Evolutionary conservation across 805 yeast genomes (phyloP).

Genomic region (Schwanniomyces polymorphus): DNA sequence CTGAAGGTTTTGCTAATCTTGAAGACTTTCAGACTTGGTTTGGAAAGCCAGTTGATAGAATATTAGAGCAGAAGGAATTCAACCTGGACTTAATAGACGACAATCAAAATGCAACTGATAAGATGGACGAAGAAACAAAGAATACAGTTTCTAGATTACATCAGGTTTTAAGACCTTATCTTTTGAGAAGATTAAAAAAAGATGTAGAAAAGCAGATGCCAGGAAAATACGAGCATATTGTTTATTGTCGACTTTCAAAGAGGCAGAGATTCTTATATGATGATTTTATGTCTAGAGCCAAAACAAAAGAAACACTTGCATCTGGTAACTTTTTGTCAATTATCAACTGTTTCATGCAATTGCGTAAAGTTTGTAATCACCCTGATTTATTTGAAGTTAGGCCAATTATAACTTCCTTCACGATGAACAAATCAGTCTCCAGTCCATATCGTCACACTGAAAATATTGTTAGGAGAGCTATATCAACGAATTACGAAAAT

Average conservation of each 20-base stretch:
- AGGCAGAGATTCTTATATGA: conserved; percentile 91
- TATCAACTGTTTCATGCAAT: conserved; percentile 95
- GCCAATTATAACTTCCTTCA: conserved; percentile 89
- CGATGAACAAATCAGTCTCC: conserved; percentile 64
- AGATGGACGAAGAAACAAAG: conserved; percentile 72
- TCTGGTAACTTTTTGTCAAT: conserved; percentile 94
- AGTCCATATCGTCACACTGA: conserved; percentile 47
- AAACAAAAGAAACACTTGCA: conserved; percentile 88
- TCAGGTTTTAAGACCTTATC: conserved; percentile 89
- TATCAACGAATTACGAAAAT: conserved; percentile 14
- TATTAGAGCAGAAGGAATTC: conserved; percentile 73
- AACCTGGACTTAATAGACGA: conserved; percentile 42
- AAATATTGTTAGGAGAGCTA: conserved; percentile 24
- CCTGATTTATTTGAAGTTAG: conserved; percentile 96
- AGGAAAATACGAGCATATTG: conserved; percentile 91
- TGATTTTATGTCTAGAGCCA: conserved; percentile 96
- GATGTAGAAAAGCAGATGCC: conserved; percentile 99
- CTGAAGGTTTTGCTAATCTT: conserved; percentile 93
- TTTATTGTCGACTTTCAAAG: conserved; percentile 88
- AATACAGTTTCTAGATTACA: conserved; percentile 86
- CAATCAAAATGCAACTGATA: conserved; percentile 32
- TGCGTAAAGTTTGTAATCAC: conserved; percentile 94
- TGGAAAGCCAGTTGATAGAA: conserved; percentile 93
- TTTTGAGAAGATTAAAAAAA: conserved; percentile 85
- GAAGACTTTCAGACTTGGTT: conserved; percentile 98